Evolutionary conservation across 805 yeast genomes (phyloP).

Genomic region (Yarrowia sp.): DNA sequence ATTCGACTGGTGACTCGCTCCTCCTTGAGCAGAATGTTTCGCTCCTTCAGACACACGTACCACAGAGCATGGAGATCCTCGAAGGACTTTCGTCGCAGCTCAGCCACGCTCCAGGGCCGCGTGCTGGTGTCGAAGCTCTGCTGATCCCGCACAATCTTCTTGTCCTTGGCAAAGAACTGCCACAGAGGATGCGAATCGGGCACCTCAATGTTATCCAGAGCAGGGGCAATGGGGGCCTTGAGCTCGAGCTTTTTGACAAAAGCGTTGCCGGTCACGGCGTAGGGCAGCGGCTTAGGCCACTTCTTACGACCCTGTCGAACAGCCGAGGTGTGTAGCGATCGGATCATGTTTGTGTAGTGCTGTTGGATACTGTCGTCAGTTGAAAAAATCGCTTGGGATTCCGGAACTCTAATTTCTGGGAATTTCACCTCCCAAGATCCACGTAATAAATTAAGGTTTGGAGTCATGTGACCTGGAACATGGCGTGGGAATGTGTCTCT

Average conservation of each 20-base stretch:
- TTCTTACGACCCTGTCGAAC: conserved; percentile 23
- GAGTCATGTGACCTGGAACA: not conserved
- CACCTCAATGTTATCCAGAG: conserved; percentile 66
- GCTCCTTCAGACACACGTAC: conserved; percentile 81
- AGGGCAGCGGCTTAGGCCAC: conserved; percentile 27
- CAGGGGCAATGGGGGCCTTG: conserved; percentile 82
- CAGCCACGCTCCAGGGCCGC: conserved; percentile 84
- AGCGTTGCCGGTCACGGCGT: not conserved
- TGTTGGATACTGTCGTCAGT: not conserved
- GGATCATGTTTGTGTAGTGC: conserved; percentile 17
- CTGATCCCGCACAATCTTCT: conserved; percentile 57
- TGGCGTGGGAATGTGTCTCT: no score
- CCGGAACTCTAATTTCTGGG: not conserved
- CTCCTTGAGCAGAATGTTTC: conserved; percentile 78
- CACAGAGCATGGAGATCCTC: conserved; percentile 90
- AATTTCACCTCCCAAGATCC: not conserved
- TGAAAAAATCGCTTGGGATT: conserved; percentile 14
- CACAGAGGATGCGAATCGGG: conserved; percentile 89
- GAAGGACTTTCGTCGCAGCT: conserved; percentile 84
- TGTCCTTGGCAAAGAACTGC: conserved; percentile 73
- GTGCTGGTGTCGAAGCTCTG: conserved; percentile 48
- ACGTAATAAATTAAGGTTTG: not conserved
- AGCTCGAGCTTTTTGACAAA: conserved; percentile 40
- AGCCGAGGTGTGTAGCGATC: conserved; percentile 25
- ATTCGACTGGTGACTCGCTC: conserved; percentile 52